phyloP scores from a whole-genome alignment of 768 basidiomycete species.

The Phanerochaete carnosa region DNA sequence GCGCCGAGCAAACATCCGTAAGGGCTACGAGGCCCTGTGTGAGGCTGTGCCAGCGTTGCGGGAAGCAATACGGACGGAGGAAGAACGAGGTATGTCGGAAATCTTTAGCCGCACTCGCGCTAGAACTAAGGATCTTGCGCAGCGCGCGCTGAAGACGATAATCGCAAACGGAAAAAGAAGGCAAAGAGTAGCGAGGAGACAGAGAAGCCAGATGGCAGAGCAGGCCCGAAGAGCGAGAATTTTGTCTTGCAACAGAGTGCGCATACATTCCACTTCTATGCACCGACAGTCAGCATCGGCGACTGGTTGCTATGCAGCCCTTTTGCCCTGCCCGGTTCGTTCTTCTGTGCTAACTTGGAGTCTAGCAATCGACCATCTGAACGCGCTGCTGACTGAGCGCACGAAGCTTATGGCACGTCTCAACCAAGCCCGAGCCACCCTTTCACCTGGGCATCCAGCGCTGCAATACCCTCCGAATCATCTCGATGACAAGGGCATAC shows the following conservation, averaged over 20 bases:
- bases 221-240: constrained; percentile 88
- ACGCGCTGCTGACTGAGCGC: constrained; percentile 59
- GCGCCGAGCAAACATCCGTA: constrained; percentile 84
- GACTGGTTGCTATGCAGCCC: background rate
- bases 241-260: constrained; percentile 85
- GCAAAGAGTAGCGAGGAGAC: constrained; percentile 40
- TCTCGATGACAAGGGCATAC: constrained; percentile 27
- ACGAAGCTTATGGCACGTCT: constrained; percentile 55
- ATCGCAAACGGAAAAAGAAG: constrained; percentile 24
- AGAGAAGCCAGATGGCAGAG: constrained; percentile 73
- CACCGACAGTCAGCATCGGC: background rate
- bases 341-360: background rate
- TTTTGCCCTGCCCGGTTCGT: background rate
- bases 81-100: constrained; percentile 39
- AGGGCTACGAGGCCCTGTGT: constrained; percentile 87
- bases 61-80: constrained; percentile 78
- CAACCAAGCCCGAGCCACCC: constrained; percentile 49
- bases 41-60: constrained; percentile 77
- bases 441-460: constrained; percentile 62
- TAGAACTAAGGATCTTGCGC: background rate
- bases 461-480: constrained; percentile 30
- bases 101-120: background rate
- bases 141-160: constrained; percentile 34
- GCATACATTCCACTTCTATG: constrained; percentile 28
- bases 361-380: constrained; percentile 84